Evolutionary conservation across 2,329 filamentous ascomycete species (phyloP).

Genomic region (Penicillium sp.): DNA sequence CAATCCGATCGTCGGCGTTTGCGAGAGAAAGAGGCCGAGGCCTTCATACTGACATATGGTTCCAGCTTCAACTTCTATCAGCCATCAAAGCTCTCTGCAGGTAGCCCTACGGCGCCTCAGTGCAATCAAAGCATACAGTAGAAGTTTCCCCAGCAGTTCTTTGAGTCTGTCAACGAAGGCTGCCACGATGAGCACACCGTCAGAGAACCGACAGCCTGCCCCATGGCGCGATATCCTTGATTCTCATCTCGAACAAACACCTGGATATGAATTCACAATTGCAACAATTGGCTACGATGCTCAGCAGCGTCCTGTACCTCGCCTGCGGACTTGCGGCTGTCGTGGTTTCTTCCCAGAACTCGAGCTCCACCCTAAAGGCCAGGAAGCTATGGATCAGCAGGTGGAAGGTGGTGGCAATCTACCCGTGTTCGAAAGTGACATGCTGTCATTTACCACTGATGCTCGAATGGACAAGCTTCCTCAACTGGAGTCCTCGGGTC

Average conservation of each 20-base stretch:
- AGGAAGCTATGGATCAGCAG: constrained; percentile 59
- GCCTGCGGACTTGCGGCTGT: constrained; percentile 69
- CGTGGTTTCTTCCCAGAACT: constrained; percentile 76
- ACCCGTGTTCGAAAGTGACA: constrained; percentile 68
- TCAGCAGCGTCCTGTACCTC: constrained; percentile 27
- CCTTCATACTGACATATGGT: neutral
- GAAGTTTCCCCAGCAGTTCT: neutral
- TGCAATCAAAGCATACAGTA: neutral
- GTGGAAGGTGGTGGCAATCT: constrained; percentile 57
- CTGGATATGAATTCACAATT: constrained; percentile 30
- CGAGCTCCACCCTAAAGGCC: constrained; percentile 68
- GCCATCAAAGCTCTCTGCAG: neutral
- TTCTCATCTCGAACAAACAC: constrained; percentile 26
- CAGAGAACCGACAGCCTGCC: constrained; percentile 15
- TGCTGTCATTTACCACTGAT: constrained; percentile 84
- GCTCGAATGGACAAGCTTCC: constrained; percentile 78
- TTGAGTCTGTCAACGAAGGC: constrained; percentile 1
- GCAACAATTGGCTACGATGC: constrained; percentile 25
- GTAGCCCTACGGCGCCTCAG: constrained; percentile 2
- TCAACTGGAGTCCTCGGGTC: constrained; percentile 69
- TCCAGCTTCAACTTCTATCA: neutral
- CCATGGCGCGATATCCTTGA: constrained; percentile 33
- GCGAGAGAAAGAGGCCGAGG: neutral
- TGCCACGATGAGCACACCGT: constrained; percentile 13
- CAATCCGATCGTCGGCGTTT: neutral